Conservation (phyloP, 371 early-diverging fungal genomes). For the Chytridium lagenaria region DNA sequence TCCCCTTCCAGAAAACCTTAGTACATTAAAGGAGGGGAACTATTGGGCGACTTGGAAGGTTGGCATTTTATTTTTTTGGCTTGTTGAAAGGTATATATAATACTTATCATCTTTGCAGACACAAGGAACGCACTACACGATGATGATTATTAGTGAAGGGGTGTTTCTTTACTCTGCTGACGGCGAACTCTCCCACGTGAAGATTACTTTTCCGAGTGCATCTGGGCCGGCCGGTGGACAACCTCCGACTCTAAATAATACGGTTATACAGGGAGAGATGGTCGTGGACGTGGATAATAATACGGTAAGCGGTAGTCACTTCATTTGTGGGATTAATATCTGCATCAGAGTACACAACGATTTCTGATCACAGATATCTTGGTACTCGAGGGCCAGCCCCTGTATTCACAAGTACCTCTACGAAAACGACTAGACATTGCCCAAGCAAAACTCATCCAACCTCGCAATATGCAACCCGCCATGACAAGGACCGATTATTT, state of each 20-base stretch:
- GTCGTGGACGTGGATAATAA: conserved; percentile 10
- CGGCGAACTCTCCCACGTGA: conserved; percentile 12
- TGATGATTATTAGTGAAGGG: conserved; percentile 21
- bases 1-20: not conserved
- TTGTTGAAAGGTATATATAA: not conserved
- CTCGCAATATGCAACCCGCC: conserved; percentile 2
- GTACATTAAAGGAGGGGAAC: not conserved
- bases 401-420: not conserved
- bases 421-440: not conserved
- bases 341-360: not conserved
- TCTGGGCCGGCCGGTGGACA: not conserved
- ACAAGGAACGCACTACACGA: conserved; percentile 11
- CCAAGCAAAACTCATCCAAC: conserved; percentile 8
- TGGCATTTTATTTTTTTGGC: not conserved
- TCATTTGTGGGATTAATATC: not conserved
- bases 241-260: conserved; percentile 6
- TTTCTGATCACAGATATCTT: conserved; percentile 17
- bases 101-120: not conserved
- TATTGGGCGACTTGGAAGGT: conserved; percentile 16
- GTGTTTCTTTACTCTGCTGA: not conserved
- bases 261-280: conserved; percentile 20
- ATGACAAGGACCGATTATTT: conserved; percentile 4
- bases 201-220: conserved; percentile 6
- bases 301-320: not conserved
- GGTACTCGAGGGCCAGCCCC: conserved; percentile 1